Evolutionary conservation across 495 filamentous ascomycete species (phyloP).

Genomic region (Opeltia flavorubescens): DNA sequence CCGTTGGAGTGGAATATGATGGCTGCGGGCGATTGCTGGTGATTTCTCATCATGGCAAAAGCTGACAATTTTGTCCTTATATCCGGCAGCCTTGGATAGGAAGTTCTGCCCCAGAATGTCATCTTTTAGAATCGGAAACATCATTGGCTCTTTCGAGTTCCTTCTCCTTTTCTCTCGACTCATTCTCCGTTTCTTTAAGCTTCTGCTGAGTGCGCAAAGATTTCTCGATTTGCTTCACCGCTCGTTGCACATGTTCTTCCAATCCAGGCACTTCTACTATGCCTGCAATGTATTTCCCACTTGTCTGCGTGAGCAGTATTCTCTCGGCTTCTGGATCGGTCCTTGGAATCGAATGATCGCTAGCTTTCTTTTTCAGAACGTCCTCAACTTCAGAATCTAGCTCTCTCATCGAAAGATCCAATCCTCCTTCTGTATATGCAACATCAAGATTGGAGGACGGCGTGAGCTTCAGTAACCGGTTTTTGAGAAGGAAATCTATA

Average conservation of each 20-base stretch:
- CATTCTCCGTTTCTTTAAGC: slow-evolving; percentile 36
- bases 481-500: slow-evolving; percentile 62
- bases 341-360: slow-evolving; percentile 1
- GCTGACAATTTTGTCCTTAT: too few relatives aligned
- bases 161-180: slow-evolving; percentile 20
- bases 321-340: slow-evolving; percentile 28
- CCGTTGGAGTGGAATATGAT: too few relatives aligned
- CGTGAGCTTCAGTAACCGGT: slow-evolving; percentile 47
- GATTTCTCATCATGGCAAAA: too few relatives aligned
- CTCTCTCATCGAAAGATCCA: slow-evolving; percentile 19
- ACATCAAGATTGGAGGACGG: slow-evolving; percentile 54
- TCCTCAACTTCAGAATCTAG: slow-evolving; percentile 4
- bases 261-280: slow-evolving; percentile 69
- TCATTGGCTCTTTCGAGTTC: slow-evolving; percentile 9
- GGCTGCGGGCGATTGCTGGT: too few relatives aligned
- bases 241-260: slow-evolving; percentile 76
- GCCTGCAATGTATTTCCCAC: slow-evolving; percentile 49
- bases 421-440: slow-evolving; percentile 41
- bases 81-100: neutral
- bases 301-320: slow-evolving; percentile 43
- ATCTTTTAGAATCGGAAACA: slow-evolving; percentile 1
- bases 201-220: too few relatives aligned
- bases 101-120: neutral
- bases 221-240: slow-evolving; percentile 72
- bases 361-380: neutral